Base-by-base conservation (phyloP, 2,329 filamentous ascomycete genomes). In the Paecilomyces fulvus region DNA sequence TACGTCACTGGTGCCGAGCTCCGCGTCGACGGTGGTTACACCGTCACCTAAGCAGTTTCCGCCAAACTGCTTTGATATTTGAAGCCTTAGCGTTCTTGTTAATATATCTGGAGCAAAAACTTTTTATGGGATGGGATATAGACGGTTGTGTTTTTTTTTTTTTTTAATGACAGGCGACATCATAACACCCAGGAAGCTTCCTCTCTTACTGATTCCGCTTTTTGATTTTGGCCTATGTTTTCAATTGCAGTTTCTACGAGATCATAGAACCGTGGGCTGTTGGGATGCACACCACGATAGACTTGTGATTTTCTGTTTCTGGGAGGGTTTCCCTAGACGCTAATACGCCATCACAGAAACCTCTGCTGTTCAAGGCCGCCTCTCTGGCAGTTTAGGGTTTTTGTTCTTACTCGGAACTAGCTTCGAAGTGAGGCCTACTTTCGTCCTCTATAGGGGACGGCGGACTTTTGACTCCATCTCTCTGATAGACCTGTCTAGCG, bases 11-110 rank as follows among this genome's bases (percentile, higher is more conserved):
- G 89, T 3, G 87, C 88, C 1, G 89, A 94, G 63, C 78, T 94
- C 63, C 81, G 89, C 28, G 89, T 95, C 37, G 90, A 95, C 64
- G 90, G 90, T 58, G 90, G 90, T n/a, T 95, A 92, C 75, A 91
- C 89, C n/a, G 77, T 89, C 60, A 90, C 87, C 57, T 90, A 82
- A 72, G 48, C 17, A 51, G 10, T 3, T 21, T n/a, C 31, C 17
- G 1, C 7, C 17, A 25, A 12, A 23, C 25, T 43, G 6, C 21
- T 20, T 37, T 28, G n/a, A n/a, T 10, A 30, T 17, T 20, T 52
- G 25, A 43, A 7, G 12, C 46, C 55, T 37, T 10, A 17, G 33
- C 28, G 12, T 56, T 50, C 10, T 51, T 33, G 11, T 56, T 31
- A 9, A 14, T 52, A 31, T 51, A n/a, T 30, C 17, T 33, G 30